Evolutionary conservation across 495 filamentous ascomycete genomes (phyloP).

Genomic region (Neurospora africana): DNA sequence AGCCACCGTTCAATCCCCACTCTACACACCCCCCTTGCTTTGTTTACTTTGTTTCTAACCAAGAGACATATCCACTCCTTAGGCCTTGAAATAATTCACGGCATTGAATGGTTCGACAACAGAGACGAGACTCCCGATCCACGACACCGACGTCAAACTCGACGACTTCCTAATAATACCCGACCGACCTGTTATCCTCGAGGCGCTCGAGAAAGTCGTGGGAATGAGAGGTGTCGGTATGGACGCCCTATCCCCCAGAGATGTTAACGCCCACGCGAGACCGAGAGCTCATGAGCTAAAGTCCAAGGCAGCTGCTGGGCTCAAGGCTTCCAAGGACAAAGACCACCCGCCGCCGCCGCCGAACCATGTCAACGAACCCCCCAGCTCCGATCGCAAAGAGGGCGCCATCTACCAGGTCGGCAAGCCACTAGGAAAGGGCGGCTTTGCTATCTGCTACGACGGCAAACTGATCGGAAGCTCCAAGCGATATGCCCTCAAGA

Average conservation of each 20-base stretch:
- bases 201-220: conserved; percentile 10
- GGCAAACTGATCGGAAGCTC: conserved; percentile 56
- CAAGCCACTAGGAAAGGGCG: conserved; percentile 79
- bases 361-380: conserved; percentile 61
- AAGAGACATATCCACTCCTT: background rate
- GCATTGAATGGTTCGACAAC: background rate
- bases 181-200: background rate
- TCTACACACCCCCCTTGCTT: background rate
- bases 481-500: conserved; percentile 74
- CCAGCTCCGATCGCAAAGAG: conserved; percentile 47
- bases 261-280: conserved; percentile 49
- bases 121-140: background rate
- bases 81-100: background rate
- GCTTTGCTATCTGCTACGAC: conserved; percentile 84
- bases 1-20: background rate
- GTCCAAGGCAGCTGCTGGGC: conserved; percentile 41
- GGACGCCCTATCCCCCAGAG: conserved; percentile 63
- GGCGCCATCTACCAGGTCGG: conserved; percentile 75
- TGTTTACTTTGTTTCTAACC: background rate
- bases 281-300: conserved; percentile 41
- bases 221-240: conserved; percentile 38
- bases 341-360: conserved; percentile 73
- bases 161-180: background rate
- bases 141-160: background rate
- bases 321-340: conserved; percentile 49